phyloP scores from a whole-genome alignment of 495 filamentous ascomycete genomes.

The Penicillium flavigenum region DNA sequence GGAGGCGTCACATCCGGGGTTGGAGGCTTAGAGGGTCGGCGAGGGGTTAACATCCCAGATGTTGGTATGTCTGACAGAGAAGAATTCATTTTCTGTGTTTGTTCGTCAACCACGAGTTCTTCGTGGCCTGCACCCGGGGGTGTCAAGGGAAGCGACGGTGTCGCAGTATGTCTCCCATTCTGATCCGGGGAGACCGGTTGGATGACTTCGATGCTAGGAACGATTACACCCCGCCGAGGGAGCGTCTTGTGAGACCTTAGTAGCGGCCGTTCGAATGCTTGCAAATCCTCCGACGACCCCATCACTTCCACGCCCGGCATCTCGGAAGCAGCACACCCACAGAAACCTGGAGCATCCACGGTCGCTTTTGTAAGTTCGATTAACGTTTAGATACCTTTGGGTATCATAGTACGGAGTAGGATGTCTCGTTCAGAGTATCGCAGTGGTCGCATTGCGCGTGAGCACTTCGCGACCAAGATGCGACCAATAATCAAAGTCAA shows the following conservation, averaged over 20 bases:
- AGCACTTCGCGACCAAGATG: constrained; percentile 10
- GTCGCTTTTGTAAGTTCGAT: background rate
- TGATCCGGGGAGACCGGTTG: constrained; percentile 30
- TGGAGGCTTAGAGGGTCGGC: constrained; percentile 64
- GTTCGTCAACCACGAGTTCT: constrained; percentile 24
- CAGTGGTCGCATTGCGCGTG: constrained; percentile 19
- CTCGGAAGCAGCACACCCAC: constrained; percentile 6
- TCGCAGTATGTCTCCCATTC: constrained; percentile 26
- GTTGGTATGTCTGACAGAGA: constrained; percentile 26
- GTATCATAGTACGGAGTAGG: constrained; percentile 12
- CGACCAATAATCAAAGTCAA: constrained; percentile 6
- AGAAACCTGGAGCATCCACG: background rate
- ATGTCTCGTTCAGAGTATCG: constrained; percentile 10
- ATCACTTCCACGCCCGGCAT: constrained; percentile 44
- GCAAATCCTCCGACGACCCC: constrained; percentile 35
- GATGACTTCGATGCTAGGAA: constrained; percentile 25
- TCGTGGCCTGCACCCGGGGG: constrained; percentile 37
- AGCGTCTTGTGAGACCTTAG: constrained; percentile 50
- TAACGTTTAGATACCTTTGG: background rate
- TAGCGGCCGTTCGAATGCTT: constrained; percentile 32
- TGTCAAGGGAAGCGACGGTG: constrained; percentile 41
- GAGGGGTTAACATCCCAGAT: constrained; percentile 51
- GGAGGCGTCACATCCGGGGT: constrained; percentile 75
- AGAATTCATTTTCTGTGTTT: constrained; percentile 26
- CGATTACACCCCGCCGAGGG: constrained; percentile 36